phyloP scores from a whole-genome alignment of 2,329 filamentous ascomycete genomes.

The Talaromyces albobiverticillius region DNA sequence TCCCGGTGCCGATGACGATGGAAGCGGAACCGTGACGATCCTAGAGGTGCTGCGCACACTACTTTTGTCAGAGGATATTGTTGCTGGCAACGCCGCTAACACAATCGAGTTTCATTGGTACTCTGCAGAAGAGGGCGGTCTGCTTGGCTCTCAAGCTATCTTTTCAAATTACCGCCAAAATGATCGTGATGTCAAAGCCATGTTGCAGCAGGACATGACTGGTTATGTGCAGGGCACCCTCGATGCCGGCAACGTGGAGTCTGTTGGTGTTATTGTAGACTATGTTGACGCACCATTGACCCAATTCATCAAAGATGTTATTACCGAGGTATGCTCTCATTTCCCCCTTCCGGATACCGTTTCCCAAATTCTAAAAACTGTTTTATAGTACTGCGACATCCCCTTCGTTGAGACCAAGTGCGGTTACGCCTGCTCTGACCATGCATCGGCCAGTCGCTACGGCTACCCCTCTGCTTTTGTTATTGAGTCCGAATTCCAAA shows the following conservation, averaged over 20 bases:
- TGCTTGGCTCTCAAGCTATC: slow-evolving; percentile 85
- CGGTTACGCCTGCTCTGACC: slow-evolving; percentile 77
- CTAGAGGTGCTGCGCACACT: slow-evolving; percentile 84
- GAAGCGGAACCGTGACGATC: slow-evolving; percentile 89
- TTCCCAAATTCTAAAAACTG: background rate
- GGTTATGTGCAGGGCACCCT: slow-evolving; percentile 81
- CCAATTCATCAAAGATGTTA: slow-evolving; percentile 83
- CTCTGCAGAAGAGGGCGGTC: slow-evolving; percentile 81
- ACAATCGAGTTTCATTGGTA: slow-evolving; percentile 98
- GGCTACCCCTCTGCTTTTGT: slow-evolving; percentile 66
- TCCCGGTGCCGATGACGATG: slow-evolving; percentile 93
- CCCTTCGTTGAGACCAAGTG: slow-evolving; percentile 85
- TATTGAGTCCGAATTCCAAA: slow-evolving; percentile 59
- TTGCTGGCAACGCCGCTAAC: slow-evolving; percentile 71
- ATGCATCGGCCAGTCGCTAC: slow-evolving; percentile 64
- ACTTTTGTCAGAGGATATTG: slow-evolving; percentile 67
- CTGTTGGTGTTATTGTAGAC: slow-evolving; percentile 89
- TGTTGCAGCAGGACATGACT: slow-evolving; percentile 99
- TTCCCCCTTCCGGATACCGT: background rate
- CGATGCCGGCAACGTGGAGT: slow-evolving; percentile 77
- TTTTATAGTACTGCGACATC: slow-evolving; percentile 75
- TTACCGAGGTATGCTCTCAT: slow-evolving; percentile 57
- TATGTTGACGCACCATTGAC: slow-evolving; percentile 82
- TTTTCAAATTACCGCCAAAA: slow-evolving; percentile 76
- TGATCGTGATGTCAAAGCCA: slow-evolving; percentile 78